A percentile compares a stretch with the other conserved stretches of the same genome.
These are phyloP conservation scores for Diaporthe sp. DNA, from an alignment of 2,329 filamentous ascomycete genomes.

Conservation along the genomic window DNA sequence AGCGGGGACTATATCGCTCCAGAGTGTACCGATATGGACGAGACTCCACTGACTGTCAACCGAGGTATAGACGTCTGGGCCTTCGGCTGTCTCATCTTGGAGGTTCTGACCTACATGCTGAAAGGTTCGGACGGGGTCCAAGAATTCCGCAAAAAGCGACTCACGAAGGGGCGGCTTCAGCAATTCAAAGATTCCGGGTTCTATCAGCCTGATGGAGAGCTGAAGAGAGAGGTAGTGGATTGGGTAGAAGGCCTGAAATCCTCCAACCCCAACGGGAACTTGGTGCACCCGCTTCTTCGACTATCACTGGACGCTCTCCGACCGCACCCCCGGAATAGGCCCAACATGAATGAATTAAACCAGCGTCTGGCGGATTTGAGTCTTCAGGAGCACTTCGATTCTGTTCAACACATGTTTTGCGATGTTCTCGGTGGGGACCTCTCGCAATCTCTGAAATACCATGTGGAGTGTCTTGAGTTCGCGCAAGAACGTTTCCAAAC, in stretches of 20 bases:
- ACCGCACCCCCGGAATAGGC: background rate
- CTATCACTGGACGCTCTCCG: background rate
- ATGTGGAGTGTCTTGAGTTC: too few species aligned
- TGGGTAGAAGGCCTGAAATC: background rate
- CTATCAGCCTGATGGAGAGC: background rate
- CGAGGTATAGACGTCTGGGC: constrained; percentile 10
- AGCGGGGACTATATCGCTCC: constrained; percentile 8
- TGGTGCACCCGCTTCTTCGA: too few species aligned
- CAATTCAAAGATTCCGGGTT: background rate
- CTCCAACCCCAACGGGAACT: too few species aligned
- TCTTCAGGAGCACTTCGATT: too few species aligned
- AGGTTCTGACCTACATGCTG: constrained; percentile 1
- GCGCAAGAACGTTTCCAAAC: too few species aligned
- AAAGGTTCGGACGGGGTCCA: background rate
- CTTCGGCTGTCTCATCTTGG: constrained; percentile 6
- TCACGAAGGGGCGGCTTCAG: background rate
- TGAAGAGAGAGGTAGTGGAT: constrained; percentile 1
- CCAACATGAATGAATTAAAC: too few species aligned
- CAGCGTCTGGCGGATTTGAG: too few species aligned
- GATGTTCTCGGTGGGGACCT: too few species aligned
- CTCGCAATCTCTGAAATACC: too few species aligned
- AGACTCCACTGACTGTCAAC: background rate
- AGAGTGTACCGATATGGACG: constrained; percentile 16
- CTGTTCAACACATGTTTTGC: too few species aligned
- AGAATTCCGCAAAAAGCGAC: background rate